Percentiles rank a stretch among this genome's conserved stretches.
Evolutionary conservation across 768 basidiomycete genomes (phyloP).

Genomic region (Russula vinacea): DNA sequence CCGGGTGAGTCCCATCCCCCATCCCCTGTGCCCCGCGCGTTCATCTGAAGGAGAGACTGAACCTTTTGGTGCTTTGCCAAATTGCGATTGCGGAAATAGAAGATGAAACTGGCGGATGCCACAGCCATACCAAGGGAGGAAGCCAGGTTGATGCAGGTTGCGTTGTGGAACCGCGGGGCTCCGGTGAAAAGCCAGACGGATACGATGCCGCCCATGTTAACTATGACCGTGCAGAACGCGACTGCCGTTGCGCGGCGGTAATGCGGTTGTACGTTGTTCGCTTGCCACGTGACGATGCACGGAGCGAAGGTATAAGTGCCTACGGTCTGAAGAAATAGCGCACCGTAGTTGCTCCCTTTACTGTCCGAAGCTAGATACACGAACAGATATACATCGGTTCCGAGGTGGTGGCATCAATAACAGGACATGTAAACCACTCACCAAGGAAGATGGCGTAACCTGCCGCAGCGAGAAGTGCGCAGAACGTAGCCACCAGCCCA

Average conservation of each 20-base stretch:
- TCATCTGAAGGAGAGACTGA: neutral
- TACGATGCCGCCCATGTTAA: constrained; percentile 25
- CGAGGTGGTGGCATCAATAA: neutral
- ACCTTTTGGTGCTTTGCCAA: constrained; percentile 14
- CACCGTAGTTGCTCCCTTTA: constrained; percentile 31
- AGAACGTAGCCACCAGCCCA: constrained; percentile 21
- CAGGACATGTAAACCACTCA: neutral
- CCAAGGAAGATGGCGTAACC: constrained; percentile 29
- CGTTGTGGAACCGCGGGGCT: constrained; percentile 25
- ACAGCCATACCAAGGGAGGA: constrained; percentile 17
- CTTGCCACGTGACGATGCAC: constrained; percentile 32
- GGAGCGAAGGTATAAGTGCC: constrained; percentile 34
- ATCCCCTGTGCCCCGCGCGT: constrained; percentile 3
- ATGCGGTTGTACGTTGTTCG: constrained; percentile 37
- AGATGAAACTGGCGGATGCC: neutral
- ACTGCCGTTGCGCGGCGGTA: constrained; percentile 36
- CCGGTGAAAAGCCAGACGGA: constrained; percentile 25
- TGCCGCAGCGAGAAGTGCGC: constrained; percentile 21
- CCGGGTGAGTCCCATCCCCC: constrained; percentile 25
- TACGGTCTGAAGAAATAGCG: constrained; percentile 36
- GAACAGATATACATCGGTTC: neutral
- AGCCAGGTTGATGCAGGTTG: constrained; percentile 23
- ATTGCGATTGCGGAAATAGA: constrained; percentile 19
- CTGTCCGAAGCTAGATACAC: constrained; percentile 28
- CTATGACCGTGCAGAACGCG: constrained; percentile 31